phyloP scores from a whole-genome alignment of 345 rosid genomes.

The Nasturtium officinale region DNA sequence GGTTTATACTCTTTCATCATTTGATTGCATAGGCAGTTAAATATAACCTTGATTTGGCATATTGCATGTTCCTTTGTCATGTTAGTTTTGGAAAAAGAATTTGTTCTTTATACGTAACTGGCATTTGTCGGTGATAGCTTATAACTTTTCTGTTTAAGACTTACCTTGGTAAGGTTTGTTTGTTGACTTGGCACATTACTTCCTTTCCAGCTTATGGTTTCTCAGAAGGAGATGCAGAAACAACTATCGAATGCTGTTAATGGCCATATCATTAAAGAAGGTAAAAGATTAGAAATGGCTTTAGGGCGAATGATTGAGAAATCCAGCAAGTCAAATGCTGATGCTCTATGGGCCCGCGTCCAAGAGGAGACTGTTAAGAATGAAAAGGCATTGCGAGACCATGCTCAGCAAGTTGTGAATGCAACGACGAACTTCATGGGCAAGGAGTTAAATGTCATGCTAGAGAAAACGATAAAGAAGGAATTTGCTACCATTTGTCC shows the following conservation, averaged over 20 bases:
- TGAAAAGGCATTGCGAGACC: slow-evolving; percentile 65
- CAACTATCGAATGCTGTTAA: slow-evolving; percentile 66
- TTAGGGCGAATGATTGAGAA: slow-evolving; percentile 74
- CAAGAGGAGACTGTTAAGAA: slow-evolving; percentile 71
- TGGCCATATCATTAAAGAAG: slow-evolving; percentile 64
- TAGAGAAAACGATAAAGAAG: slow-evolving; percentile 75
- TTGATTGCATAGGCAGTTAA: not conserved
- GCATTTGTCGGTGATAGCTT: slow-evolving; percentile 7
- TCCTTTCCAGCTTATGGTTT: slow-evolving; percentile 54
- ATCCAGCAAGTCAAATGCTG: slow-evolving; percentile 67
- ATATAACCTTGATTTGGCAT: slow-evolving; percentile 14
- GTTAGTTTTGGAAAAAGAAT: slow-evolving; percentile 1
- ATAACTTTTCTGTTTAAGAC: not conserved
- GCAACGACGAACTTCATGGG: slow-evolving; percentile 56
- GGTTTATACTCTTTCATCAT: not conserved
- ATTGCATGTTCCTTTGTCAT: not conserved
- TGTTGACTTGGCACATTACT: slow-evolving; percentile 7
- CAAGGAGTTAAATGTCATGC: slow-evolving; percentile 59
- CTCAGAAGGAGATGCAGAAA: slow-evolving; percentile 82
- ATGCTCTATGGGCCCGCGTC: slow-evolving; percentile 80
- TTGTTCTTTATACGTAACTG: not conserved
- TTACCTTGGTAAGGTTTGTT: not conserved
- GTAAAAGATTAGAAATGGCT: slow-evolving; percentile 75
- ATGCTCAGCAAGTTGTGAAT: slow-evolving; percentile 61
- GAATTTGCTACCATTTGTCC: slow-evolving; percentile 64